Conservation (phyloP, 345 rosid genomes). For the Barbarea vulgaris region DNA sequence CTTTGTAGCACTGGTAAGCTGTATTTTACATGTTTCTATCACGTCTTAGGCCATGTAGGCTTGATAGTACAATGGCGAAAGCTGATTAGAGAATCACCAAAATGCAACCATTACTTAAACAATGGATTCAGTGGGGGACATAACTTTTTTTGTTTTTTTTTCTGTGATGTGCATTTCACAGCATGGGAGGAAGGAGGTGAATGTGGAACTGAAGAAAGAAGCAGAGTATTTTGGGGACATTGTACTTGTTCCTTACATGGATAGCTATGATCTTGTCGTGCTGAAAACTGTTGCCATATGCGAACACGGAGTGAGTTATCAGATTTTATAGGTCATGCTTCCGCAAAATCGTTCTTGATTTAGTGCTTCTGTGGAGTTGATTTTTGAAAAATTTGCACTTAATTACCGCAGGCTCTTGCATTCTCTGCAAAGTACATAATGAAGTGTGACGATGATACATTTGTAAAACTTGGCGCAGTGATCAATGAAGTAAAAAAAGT, state of each 20-base stretch:
- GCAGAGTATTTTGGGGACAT: constrained; percentile 93
- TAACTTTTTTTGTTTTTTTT: neutral
- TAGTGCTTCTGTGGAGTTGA: constrained; percentile 19
- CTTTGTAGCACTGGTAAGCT: constrained; percentile 84
- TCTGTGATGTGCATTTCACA: constrained; percentile 39
- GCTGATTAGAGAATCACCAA: neutral
- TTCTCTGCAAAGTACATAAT: constrained; percentile 69
- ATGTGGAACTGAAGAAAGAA: constrained; percentile 86
- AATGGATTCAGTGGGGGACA: neutral
- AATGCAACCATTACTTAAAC: neutral
- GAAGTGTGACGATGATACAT: constrained; percentile 97
- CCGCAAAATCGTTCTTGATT: neutral
- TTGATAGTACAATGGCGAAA: neutral
- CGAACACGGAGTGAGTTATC: constrained; percentile 82
- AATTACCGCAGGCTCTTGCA: constrained; percentile 57
- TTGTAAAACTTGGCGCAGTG: constrained; percentile 76
- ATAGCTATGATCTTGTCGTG: constrained; percentile 93
- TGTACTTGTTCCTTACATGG: constrained; percentile 91
- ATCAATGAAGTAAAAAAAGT: constrained; percentile 64
- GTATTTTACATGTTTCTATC: constrained; percentile 1
- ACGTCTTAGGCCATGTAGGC: neutral
- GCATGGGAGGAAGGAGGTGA: constrained; percentile 91
- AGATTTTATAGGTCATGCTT: constrained; percentile 20
- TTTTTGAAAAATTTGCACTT: constrained; percentile 17
- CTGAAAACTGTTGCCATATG: constrained; percentile 95